phyloP scores from a whole-genome alignment of 805 yeast species.

The Cyberlindnera misumaiensis region DNA sequence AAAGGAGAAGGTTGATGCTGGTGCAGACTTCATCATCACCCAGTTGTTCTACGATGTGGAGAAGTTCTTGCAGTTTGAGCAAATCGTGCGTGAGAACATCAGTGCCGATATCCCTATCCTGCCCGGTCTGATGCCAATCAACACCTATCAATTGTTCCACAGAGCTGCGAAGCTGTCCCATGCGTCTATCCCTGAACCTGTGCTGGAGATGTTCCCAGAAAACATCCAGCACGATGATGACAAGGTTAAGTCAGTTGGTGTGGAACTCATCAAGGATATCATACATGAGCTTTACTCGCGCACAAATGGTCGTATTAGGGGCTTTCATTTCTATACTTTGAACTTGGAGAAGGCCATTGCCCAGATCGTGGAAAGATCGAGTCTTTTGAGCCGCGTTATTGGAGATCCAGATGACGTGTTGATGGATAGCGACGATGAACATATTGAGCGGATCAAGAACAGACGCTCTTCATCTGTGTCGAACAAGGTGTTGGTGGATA shows the following conservation, averaged over 20 bases:
- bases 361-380: constrained; percentile 62
- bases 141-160: constrained; percentile 72
- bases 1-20: constrained; percentile 87
- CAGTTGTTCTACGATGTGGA: constrained; percentile 96
- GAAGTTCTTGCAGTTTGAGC: constrained; percentile 64
- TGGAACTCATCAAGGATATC: constrained; percentile 60
- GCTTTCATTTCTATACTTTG: constrained; percentile 88
- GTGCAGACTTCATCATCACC: constrained; percentile 90
- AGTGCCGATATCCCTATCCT: constrained; percentile 49
- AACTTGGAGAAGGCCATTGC: constrained; percentile 92
- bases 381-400: constrained; percentile 43
- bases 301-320: constrained; percentile 56
- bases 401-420: constrained; percentile 33
- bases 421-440: constrained; percentile 22
- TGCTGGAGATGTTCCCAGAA: constrained; percentile 49
- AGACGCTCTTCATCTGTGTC: constrained; percentile 27
- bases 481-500: constrained; percentile 34
- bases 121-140: constrained; percentile 91
- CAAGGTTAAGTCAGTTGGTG: constrained; percentile 75
- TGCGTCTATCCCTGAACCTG: constrained; percentile 64
- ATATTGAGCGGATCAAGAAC: constrained; percentile 3
- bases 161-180: constrained; percentile 87
- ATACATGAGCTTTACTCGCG: constrained; percentile 47
- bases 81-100: constrained; percentile 35
- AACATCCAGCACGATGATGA: constrained; percentile 64